phyloP scores from a whole-genome alignment of 371 early-diverging fungal species.

The Lichtheimia ramosa region DNA sequence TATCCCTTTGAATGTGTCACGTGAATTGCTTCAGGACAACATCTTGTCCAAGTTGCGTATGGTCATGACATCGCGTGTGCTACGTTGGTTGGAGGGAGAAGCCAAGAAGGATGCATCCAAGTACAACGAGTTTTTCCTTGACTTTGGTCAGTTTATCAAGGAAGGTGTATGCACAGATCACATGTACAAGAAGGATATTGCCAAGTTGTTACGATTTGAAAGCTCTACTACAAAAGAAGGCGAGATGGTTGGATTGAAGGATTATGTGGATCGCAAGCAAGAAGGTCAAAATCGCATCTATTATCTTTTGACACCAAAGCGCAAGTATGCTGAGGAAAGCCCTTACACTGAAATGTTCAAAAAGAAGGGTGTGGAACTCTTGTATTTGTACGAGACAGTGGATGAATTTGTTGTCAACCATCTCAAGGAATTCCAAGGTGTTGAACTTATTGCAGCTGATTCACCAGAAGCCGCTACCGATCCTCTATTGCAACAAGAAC shows the following conservation, averaged over 20 bases:
- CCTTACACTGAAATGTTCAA: constrained; percentile 91
- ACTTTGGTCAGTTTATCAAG: constrained; percentile 85
- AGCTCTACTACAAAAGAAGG: constrained; percentile 64
- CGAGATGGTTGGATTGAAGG: constrained; percentile 78
- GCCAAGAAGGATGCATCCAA: constrained; percentile 69
- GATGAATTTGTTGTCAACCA: constrained; percentile 91
- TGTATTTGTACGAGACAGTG: constrained; percentile 80
- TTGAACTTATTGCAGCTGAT: constrained; percentile 82
- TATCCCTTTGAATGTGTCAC: constrained; percentile 95
- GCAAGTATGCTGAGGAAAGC: constrained; percentile 76
- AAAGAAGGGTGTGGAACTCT: constrained; percentile 69
- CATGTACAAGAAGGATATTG: constrained; percentile 70
- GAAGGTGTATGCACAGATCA: constrained; percentile 89
- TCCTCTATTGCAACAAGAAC: constrained; percentile 46
- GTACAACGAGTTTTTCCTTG: constrained; percentile 82
- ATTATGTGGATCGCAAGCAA: constrained; percentile 86
- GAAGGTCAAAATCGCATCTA: constrained; percentile 93
- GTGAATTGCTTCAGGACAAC: constrained; percentile 95
- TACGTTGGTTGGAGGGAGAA: constrained; percentile 77
- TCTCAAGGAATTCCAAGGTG: constrained; percentile 73
- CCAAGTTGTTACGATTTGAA: constrained; percentile 86
- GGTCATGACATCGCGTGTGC: constrained; percentile 70
- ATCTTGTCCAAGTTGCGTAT: constrained; percentile 69
- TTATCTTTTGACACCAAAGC: constrained; percentile 81
- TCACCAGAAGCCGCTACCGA: constrained; percentile 62